Conservation (phyloP, 2,329 filamentous ascomycete species). For the Verticillium nonalfalfae region DNA sequence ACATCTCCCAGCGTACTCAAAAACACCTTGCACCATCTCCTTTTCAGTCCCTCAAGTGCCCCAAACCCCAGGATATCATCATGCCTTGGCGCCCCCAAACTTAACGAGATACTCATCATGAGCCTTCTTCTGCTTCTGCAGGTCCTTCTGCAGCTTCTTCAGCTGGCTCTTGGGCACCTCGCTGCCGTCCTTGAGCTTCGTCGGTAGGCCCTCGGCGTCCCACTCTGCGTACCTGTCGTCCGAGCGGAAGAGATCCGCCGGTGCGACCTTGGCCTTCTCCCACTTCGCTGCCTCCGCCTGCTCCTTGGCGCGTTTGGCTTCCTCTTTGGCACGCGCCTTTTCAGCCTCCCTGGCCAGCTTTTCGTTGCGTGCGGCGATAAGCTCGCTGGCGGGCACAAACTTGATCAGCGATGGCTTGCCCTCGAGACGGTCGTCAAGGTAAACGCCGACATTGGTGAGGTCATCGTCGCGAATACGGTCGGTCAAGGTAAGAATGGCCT, state of each 20-base stretch:
- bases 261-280: conserved; percentile 50
- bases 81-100: conserved; percentile 7
- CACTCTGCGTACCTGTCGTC: conserved; percentile 63
- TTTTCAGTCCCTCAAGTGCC: not conserved
- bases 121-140: conserved; percentile 83
- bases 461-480: conserved; percentile 76
- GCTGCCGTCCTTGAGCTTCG: conserved; percentile 63
- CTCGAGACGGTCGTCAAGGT: conserved; percentile 75
- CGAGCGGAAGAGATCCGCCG: conserved; percentile 49
- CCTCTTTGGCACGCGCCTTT: conserved; percentile 48
- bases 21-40: not conserved
- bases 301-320: conserved; percentile 42
- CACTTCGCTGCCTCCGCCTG: conserved; percentile 46
- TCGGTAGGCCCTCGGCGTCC: conserved; percentile 78
- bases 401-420: conserved; percentile 66
- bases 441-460: conserved; percentile 76
- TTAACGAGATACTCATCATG: conserved; percentile 53
- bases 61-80: not conserved
- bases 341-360: conserved; percentile 57
- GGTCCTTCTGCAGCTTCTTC: conserved; percentile 85
- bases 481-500: conserved; percentile 69
- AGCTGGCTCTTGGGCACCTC: conserved; percentile 72
- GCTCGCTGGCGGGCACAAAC: conserved; percentile 49
- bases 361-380: conserved; percentile 53
- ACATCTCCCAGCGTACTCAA: too few relatives aligned